These are phyloP conservation scores for Paracoccidioides lutzii DNA, from an alignment of 2,329 filamentous ascomycete genomes.

Conservation along the genomic window DNA sequence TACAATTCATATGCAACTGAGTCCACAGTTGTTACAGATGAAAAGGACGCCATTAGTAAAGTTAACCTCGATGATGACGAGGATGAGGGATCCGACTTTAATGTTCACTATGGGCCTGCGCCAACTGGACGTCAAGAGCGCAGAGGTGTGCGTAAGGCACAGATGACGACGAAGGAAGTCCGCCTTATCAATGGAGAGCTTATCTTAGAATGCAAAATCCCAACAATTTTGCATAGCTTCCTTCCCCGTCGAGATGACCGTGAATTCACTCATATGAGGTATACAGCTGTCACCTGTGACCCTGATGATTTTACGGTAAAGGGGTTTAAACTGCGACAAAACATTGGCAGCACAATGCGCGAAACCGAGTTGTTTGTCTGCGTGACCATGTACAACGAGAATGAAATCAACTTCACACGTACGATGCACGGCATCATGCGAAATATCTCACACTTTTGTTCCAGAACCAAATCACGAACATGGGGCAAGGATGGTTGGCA, in stretches of 20 bases:
- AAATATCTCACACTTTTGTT: conserved; percentile 95
- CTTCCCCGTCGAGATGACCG: conserved; percentile 81
- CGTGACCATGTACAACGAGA: conserved; percentile 98
- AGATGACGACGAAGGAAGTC: conserved; percentile 88
- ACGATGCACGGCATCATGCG: conserved; percentile 99
- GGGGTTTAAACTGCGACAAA: conserved; percentile 87
- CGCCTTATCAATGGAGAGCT: conserved; percentile 94
- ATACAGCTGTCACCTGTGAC: conserved; percentile 96
- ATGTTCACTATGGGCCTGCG: conserved; percentile 66
- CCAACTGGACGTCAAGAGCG: conserved; percentile 78
- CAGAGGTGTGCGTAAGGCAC: conserved; percentile 70
- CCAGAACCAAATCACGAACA: conserved; percentile 76
- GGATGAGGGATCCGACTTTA: conserved; percentile 43
- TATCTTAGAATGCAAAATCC: conserved; percentile 96
- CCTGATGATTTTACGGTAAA: conserved; percentile 82
- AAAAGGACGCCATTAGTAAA: conserved; percentile 32
- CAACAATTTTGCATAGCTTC: conserved; percentile 95
- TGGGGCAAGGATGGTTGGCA: conserved; percentile 98
- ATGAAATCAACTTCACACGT: conserved; percentile 88
- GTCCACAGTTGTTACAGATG: conserved; percentile 45
- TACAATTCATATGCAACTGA: conserved; percentile 52
- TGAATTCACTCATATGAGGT: conserved; percentile 98
- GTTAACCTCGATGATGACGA: conserved; percentile 34
- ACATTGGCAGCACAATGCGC: conserved; percentile 66
- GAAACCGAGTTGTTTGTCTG: conserved; percentile 96